phyloP scores from a whole-genome alignment of 2,329 filamentous ascomycete species.

The Neoascochyta sp. region DNA sequence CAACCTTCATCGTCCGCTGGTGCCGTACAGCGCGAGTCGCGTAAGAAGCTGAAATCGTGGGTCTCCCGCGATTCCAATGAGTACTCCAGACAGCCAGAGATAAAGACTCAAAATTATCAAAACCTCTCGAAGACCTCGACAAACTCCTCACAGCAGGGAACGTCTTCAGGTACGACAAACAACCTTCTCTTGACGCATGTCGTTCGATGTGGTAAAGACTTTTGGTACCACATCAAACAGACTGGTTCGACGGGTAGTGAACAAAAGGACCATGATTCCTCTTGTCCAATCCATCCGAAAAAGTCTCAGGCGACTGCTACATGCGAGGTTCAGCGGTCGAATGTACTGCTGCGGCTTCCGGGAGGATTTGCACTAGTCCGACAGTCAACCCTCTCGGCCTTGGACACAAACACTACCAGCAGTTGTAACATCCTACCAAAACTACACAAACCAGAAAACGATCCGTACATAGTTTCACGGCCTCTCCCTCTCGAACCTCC shows the following conservation, averaged over 20 bases:
- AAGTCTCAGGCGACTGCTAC: conserved; percentile 2
- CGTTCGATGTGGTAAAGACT: conserved; percentile 3
- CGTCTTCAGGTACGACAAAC: not conserved
- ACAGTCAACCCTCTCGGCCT: too few species aligned
- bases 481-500: too few species aligned
- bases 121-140: not conserved
- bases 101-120: not conserved
- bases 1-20: not conserved
- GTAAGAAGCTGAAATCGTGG: conserved; percentile 8
- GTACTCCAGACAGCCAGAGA: not conserved
- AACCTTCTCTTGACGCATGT: conserved; percentile 1
- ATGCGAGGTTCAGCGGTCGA: conserved; percentile 9
- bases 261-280: not conserved
- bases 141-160: not conserved
- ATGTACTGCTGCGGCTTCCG: conserved; percentile 20
- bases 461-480: too few species aligned
- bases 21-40: not conserved
- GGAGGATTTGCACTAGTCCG: conserved; percentile 21
- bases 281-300: not conserved
- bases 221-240: conserved; percentile 1
- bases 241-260: conserved; percentile 1
- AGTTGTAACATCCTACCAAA: too few species aligned
- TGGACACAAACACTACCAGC: too few species aligned
- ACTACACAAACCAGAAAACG: too few species aligned
- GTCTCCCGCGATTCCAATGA: conserved; percentile 1